Base-by-base conservation (phyloP, 202 grass and related monocot genomes). In the Panicum hallii region DNA sequence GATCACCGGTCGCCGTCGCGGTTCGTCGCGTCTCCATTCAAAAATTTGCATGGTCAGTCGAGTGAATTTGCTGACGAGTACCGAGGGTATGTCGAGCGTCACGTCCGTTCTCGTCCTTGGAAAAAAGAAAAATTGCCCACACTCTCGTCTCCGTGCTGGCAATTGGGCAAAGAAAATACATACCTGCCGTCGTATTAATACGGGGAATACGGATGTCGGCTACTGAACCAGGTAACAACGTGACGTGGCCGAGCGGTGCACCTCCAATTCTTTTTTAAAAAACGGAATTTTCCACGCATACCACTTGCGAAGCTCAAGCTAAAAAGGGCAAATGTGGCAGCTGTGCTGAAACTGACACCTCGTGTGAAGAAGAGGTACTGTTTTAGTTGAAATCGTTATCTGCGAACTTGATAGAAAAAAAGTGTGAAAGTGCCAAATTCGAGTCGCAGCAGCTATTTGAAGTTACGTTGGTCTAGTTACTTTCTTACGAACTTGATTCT, bases 41-140 rank as follows among this genome's bases (percentile, higher is more conserved):
- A 67, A 50, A 9, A 17, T 84, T 67, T 74, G 86, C 55, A 88
- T 57, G 9, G 50, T 17, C 73, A 78, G 38, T 45, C 55, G 4
- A 62, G 11, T 41, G 58, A 11, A 11, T 65, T 73, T 47, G 58
- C 16, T 20, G 28, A 52, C 19, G 41, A 40, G 13, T 36, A 83
- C 41, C 58, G 36, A 8, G 28, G 67, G 19, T 3, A 58, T 55
- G 36, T 67, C 73, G 32, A 50, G 40, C 11, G 53, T 22, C 72
- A 8, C 13, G 56, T 19, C 20, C 12, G 16, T 60, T 69, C 22
- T 46, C 19, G 11, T 42, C 41, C 1, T 3, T 64, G 12, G 3
- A 0, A 22, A 42, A 42, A 20, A 1, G 17, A 9, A 76, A 43
- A 41, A 0, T 12, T 44, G 73, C 2, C 5, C 2, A 23, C 38